phyloP scores from a whole-genome alignment of 345 rosid genomes.

The Euphorbia pulcherrima region DNA sequence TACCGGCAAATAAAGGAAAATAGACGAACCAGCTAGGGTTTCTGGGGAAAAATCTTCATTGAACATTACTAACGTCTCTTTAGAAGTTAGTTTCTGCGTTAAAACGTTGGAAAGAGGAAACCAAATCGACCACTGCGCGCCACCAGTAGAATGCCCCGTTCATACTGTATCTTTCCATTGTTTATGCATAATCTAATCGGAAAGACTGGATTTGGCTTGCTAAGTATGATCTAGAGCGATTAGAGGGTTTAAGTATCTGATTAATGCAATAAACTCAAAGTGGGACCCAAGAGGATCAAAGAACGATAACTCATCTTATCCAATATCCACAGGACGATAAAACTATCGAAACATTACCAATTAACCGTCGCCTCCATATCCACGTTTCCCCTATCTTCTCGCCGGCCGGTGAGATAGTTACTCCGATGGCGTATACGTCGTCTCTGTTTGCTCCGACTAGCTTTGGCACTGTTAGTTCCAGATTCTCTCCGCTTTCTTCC shows the following conservation, averaged over 20 bases:
- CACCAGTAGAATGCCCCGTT: not conserved
- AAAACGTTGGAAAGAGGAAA: too few relatives aligned
- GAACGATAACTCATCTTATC: conserved; percentile 35
- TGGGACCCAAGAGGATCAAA: conserved; percentile 37
- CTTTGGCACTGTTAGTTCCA: conserved; percentile 18
- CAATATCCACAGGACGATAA: not conserved
- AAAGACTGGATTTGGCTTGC: not conserved
- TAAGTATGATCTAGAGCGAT: not conserved
- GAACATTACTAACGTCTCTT: too few relatives aligned
- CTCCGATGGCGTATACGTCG: conserved; percentile 57
- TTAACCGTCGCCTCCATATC: not conserved
- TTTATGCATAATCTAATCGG: not conserved
- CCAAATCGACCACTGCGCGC: not conserved
- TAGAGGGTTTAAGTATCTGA: not conserved
- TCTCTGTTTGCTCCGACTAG: conserved; percentile 44
- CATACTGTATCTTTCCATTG: not conserved
- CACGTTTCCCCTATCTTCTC: conserved; percentile 17
- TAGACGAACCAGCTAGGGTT: too few relatives aligned
- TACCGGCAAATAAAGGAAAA: too few relatives aligned
- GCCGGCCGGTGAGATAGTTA: conserved; percentile 22
- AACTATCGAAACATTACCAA: not conserved
- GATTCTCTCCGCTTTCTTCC: conserved; percentile 33
- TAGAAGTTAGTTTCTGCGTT: too few relatives aligned
- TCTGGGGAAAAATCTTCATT: too few relatives aligned
- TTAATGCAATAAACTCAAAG: not conserved